These are phyloP conservation scores for Lizanozyma gosingica DNA, from an alignment of 1,139 yeast genomes.

Conservation along the genomic window DNA sequence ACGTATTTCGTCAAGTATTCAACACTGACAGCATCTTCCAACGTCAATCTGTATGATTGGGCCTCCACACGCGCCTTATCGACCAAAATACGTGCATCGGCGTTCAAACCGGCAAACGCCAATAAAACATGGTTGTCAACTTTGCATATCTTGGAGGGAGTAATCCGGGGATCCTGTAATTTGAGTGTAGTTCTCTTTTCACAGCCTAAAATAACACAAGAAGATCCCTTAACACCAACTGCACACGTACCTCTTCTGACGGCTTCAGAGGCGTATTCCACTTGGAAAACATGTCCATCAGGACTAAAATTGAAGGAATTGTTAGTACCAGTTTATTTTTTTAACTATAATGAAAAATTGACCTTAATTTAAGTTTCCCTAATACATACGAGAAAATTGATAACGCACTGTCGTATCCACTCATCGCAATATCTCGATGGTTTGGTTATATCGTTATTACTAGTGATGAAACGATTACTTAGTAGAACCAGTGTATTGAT, in stretches of 20 bases:
- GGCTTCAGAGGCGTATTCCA: slow-evolving; percentile 96
- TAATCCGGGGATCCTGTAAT: slow-evolving; percentile 91
- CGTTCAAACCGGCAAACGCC: slow-evolving; percentile 96
- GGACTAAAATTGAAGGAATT: slow-evolving; percentile 45
- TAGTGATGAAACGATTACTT: too few species aligned
- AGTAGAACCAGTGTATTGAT: too few species aligned
- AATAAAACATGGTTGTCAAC: slow-evolving; percentile 85
- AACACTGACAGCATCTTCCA: slow-evolving; percentile 88
- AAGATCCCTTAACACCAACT: slow-evolving; percentile 89
- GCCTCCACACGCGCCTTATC: slow-evolving; percentile 97
- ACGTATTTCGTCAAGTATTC: slow-evolving; percentile 91
- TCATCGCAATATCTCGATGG: too few species aligned
- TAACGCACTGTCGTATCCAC: slow-evolving; percentile 99
- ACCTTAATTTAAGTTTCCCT: slow-evolving; percentile 1
- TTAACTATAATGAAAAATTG: slow-evolving; percentile 4
- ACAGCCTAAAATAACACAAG: slow-evolving; percentile 87
- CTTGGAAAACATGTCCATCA: slow-evolving; percentile 98
- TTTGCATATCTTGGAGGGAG: slow-evolving; percentile 89
- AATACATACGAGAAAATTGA: slow-evolving; percentile 85
- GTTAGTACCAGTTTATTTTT: slow-evolving; percentile 13
- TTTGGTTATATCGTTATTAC: too few species aligned
- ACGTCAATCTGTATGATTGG: slow-evolving; percentile 86
- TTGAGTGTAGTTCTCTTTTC: slow-evolving; percentile 94
- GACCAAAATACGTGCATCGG: slow-evolving; percentile 90
- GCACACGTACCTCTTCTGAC: slow-evolving; percentile 98